phyloP scores from a whole-genome alignment of 1,284 basidiomycete genomes.

The Ceratobasidium theobromae region DNA sequence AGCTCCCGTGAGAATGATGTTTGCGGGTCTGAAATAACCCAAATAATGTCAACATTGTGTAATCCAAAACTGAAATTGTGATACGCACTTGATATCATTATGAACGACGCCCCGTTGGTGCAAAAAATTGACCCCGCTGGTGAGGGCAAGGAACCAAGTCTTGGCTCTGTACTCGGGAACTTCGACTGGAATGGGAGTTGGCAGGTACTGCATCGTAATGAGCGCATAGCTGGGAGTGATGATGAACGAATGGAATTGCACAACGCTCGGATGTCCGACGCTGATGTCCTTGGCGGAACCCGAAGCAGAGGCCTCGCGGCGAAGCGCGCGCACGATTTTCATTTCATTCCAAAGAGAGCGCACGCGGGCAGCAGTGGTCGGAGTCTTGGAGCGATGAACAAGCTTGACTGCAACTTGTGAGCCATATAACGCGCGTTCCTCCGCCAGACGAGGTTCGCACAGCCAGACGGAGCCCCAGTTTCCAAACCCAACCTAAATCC shows the following conservation, averaged over 20 bases:
- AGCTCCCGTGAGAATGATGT: constrained; percentile 75
- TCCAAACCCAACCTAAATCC: constrained; percentile 71
- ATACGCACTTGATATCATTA: constrained; percentile 87
- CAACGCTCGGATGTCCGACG: constrained; percentile 74
- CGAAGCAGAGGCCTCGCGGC: constrained; percentile 56
- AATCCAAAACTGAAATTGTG: background rate
- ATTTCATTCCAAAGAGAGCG: constrained; percentile 93
- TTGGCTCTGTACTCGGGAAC: constrained; percentile 75
- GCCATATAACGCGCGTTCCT: constrained; percentile 37
- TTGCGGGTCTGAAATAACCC: constrained; percentile 66
- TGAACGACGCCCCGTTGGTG: constrained; percentile 87
- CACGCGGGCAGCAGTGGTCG: constrained; percentile 83
- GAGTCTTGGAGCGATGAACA: constrained; percentile 72
- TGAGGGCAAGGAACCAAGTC: constrained; percentile 79
- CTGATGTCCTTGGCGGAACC: constrained; percentile 4
- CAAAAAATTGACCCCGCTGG: constrained; percentile 86
- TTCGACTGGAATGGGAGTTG: constrained; percentile 77
- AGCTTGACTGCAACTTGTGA: constrained; percentile 80
- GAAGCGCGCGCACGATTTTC: constrained; percentile 84
- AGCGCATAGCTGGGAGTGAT: constrained; percentile 87
- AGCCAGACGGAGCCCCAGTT: constrained; percentile 87
- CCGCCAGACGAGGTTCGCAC: constrained; percentile 43
- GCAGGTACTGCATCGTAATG: constrained; percentile 81
- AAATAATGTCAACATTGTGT: background rate
- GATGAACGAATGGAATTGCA: constrained; percentile 89